These are phyloP conservation scores for Ulmus americana DNA, from an alignment of 331 rosid genomes.

Conservation along the genomic window DNA sequence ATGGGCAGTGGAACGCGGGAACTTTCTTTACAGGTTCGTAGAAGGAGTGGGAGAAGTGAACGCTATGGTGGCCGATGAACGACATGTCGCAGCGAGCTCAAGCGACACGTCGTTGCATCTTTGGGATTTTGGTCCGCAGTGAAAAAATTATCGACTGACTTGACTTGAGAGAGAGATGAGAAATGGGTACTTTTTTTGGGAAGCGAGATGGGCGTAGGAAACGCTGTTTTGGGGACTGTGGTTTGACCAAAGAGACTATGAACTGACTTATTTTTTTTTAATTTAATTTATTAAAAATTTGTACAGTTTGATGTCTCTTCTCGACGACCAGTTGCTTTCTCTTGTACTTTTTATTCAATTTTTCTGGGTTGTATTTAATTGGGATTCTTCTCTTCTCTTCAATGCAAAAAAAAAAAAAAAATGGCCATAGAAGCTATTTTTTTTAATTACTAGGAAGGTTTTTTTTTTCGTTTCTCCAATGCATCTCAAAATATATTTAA, in stretches of 20 bases:
- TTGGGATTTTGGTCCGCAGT: slow-evolving; percentile 62
- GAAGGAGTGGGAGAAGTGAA: slow-evolving; percentile 26
- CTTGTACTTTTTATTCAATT: slow-evolving; percentile 3
- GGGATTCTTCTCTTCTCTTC: not conserved
- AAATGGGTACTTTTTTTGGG: too few species aligned
- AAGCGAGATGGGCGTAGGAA: slow-evolving; percentile 18
- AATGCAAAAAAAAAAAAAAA: not conserved
- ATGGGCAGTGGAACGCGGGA: slow-evolving; percentile 40
- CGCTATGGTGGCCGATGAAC: slow-evolving; percentile 49
- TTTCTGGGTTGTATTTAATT: slow-evolving; percentile 6
- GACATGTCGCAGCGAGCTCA: slow-evolving; percentile 49
- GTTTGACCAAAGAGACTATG: slow-evolving; percentile 3
- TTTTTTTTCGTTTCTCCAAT: too few species aligned
- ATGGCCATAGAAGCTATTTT: too few species aligned
- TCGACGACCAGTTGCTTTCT: slow-evolving; percentile 18
- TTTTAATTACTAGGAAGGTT: too few species aligned
- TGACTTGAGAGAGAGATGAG: not conserved
- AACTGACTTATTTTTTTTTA: not conserved
- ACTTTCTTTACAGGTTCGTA: not conserved
- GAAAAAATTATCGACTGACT: not conserved
- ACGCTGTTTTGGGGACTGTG: slow-evolving; percentile 21
- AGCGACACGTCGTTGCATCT: slow-evolving; percentile 40
- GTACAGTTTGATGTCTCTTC: not conserved
- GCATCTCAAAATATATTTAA: too few species aligned
- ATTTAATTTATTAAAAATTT: not conserved